Conservation (phyloP, 495 filamentous ascomycete species). For the Penicillium cosmopolitanum region DNA sequence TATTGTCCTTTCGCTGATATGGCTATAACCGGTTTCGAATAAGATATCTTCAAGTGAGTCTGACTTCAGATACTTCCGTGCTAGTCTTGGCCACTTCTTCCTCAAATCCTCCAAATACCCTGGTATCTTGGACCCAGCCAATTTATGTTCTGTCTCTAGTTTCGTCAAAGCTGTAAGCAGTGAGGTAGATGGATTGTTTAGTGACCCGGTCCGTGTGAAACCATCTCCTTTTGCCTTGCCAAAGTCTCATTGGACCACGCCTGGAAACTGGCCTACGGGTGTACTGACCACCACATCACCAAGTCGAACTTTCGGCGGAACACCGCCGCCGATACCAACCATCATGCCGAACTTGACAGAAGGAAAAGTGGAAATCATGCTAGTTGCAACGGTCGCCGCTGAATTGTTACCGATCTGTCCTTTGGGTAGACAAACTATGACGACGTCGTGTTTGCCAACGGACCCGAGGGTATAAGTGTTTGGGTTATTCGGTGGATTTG, state of each 20-base stretch:
- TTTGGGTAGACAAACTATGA: conserved; percentile 38
- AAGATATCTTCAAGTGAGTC: not conserved
- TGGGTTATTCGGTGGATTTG: conserved; percentile 21
- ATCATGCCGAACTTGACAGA: conserved; percentile 40
- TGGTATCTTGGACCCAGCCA: conserved; percentile 10
- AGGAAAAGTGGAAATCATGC: conserved; percentile 39
- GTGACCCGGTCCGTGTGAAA: conserved; percentile 30
- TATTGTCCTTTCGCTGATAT: not conserved
- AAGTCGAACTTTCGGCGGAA: conserved; percentile 27
- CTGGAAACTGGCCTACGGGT: conserved; percentile 11
- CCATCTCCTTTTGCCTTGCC: conserved; percentile 16
- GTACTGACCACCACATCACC: conserved; percentile 31
- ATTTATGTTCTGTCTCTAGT: conserved; percentile 15
- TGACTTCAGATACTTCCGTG: not conserved
- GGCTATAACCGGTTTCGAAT: not conserved
- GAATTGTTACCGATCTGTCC: conserved; percentile 32
- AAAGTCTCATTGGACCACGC: conserved; percentile 31
- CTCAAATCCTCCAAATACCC: not conserved
- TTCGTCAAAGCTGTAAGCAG: conserved; percentile 9
- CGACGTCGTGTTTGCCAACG: conserved; percentile 38
- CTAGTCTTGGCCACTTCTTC: not conserved
- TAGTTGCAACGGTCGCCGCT: conserved; percentile 33
- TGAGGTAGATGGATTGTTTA: conserved; percentile 11
- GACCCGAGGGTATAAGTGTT: conserved; percentile 37
- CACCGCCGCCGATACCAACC: conserved; percentile 50